These are phyloP conservation scores for Mycena pura DNA, from an alignment of 768 basidiomycete species.

Conservation along the genomic window DNA sequence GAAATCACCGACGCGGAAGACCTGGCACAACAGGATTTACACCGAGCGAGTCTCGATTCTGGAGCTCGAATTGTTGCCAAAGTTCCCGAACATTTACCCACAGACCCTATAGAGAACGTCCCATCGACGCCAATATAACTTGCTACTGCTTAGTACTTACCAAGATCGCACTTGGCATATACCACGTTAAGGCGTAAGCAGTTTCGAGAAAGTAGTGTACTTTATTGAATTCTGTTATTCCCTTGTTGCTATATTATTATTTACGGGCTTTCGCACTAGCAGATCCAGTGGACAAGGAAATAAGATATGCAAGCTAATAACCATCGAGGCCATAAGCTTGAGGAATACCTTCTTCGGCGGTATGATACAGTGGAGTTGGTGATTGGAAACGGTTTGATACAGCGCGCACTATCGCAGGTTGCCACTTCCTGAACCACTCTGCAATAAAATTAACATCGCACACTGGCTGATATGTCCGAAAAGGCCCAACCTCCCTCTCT, in stretches of 20 bases:
- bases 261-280: conserved; percentile 7
- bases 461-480: not conserved
- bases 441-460: not conserved
- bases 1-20: conserved; percentile 67
- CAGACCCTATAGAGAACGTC: conserved; percentile 19
- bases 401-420: conserved; percentile 66
- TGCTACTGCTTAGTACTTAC: not conserved
- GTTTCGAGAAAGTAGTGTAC: conserved; percentile 29
- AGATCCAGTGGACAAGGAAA: not conserved
- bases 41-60: conserved; percentile 15
- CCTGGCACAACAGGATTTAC: conserved; percentile 35
- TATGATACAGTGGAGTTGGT: conserved; percentile 38
- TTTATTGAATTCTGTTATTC: conserved; percentile 28
- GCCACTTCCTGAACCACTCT: conserved; percentile 84
- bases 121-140: not conserved
- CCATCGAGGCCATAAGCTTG: conserved; percentile 36
- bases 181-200: conserved; percentile 9
- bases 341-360: conserved; percentile 18
- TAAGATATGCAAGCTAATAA: conserved; percentile 27
- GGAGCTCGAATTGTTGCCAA: conserved; percentile 1
- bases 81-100: not conserved
- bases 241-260: conserved; percentile 6
- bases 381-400: conserved; percentile 57
- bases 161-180: conserved; percentile 20
- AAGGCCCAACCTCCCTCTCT: conserved; percentile 56